These are phyloP conservation scores for Pontederia crassipes DNA, from an alignment of 176 grass and related monocot species.

Conservation along the genomic window DNA sequence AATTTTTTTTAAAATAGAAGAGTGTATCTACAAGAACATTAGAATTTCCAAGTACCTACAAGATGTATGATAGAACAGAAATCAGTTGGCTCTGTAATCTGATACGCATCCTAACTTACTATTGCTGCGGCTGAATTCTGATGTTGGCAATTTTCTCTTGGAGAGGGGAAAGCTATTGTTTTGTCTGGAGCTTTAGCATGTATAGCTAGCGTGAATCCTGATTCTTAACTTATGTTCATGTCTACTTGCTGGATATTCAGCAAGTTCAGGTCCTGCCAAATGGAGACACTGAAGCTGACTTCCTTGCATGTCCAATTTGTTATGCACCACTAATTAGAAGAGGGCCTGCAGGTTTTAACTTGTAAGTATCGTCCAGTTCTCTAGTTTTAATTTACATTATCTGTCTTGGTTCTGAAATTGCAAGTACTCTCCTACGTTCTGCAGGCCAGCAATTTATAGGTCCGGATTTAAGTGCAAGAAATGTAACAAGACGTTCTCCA, in stretches of 20 bases:
- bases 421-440: neutral
- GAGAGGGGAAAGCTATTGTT: too few species aligned
- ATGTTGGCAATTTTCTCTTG: too few species aligned
- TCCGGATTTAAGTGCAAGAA: constrained; percentile 80
- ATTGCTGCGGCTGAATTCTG: too few species aligned
- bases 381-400: neutral
- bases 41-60: too few species aligned
- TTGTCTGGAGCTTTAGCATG: too few species aligned
- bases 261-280: constrained; percentile 26
- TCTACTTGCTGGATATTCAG: constrained; percentile 26
- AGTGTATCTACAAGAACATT: too few species aligned
- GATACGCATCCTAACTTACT: too few species aligned
- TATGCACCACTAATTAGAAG: constrained; percentile 69
- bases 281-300: constrained; percentile 24
- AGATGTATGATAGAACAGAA: too few species aligned
- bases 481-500: constrained; percentile 78
- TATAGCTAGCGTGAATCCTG: too few species aligned
- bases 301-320: constrained; percentile 86
- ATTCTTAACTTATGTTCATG: too few species aligned
- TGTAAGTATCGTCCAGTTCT: constrained; percentile 37
- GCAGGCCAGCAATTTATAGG: constrained; percentile 83
- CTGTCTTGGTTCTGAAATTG: neutral
- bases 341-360: constrained; percentile 70
- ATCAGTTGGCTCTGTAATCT: too few species aligned
- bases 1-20: too few species aligned